phyloP scores from a whole-genome alignment of 768 basidiomycete genomes.

The Termitomyces sp. region DNA sequence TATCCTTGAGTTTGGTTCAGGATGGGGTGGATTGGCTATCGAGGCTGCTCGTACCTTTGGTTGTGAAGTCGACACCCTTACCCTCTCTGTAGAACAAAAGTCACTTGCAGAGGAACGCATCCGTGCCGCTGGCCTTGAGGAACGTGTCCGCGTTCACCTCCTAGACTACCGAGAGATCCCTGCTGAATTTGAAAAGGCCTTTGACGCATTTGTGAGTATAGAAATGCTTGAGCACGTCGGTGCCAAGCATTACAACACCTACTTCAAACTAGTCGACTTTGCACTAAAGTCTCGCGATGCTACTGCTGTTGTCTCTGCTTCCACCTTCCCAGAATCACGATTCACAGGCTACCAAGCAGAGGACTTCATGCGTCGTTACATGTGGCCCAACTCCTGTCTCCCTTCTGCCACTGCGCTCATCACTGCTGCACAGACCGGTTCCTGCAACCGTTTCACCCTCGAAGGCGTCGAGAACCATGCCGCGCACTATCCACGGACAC shows the following conservation, averaged over 20 bases:
- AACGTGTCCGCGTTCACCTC: constrained; percentile 76
- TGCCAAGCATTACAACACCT: constrained; percentile 54
- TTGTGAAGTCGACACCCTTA: constrained; percentile 87
- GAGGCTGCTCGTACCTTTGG: constrained; percentile 70
- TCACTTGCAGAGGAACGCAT: constrained; percentile 82
- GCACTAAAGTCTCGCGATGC: constrained; percentile 67
- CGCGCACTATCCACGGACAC: constrained; percentile 84
- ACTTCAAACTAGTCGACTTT: constrained; percentile 74
- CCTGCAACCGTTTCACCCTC: constrained; percentile 73
- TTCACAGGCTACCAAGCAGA: constrained; percentile 73
- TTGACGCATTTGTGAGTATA: constrained; percentile 72
- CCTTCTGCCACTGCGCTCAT: constrained; percentile 83
- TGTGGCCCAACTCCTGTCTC: constrained; percentile 87
- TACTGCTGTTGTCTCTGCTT: constrained; percentile 62
- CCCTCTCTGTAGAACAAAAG: constrained; percentile 85
- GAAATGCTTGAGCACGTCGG: constrained; percentile 79
- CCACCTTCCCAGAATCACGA: constrained; percentile 65
- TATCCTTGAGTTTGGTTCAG: constrained; percentile 85
- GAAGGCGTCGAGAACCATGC: constrained; percentile 84
- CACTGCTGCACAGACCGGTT: constrained; percentile 60
- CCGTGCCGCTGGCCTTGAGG: constrained; percentile 60
- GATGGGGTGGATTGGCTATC: constrained; percentile 92
- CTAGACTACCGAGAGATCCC: constrained; percentile 89
- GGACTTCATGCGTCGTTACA: constrained; percentile 83
- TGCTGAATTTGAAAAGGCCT: constrained; percentile 73